phyloP scores from a whole-genome alignment of 1,284 basidiomycete genomes.

The Cryptococcus deneoformans region DNA sequence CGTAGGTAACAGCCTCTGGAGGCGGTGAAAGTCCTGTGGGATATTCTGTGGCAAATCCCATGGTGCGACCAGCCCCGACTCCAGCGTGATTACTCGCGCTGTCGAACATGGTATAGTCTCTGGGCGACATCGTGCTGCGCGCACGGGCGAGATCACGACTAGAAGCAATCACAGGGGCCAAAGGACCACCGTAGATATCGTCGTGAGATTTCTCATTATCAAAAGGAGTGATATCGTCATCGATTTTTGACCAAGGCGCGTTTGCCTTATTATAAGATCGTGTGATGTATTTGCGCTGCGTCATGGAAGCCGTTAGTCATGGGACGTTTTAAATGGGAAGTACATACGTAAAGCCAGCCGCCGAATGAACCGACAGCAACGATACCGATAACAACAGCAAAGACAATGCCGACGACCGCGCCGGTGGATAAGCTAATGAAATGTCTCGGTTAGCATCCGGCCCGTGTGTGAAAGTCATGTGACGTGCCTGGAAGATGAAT shows the following conservation, averaged over 20 bases:
- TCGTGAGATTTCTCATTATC: slow-evolving; percentile 13
- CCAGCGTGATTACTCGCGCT: slow-evolving; percentile 31
- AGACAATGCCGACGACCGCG: slow-evolving; percentile 28
- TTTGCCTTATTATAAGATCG: slow-evolving; percentile 22
- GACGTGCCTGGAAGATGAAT: slow-evolving; percentile 6
- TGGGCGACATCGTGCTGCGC: slow-evolving; percentile 24
- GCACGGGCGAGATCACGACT: slow-evolving; percentile 32
- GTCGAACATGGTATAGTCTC: slow-evolving; percentile 13
- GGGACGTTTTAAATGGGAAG: neutral
- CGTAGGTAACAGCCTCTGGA: slow-evolving; percentile 12
- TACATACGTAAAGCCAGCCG: slow-evolving; percentile 31
- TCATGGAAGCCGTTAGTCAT: neutral
- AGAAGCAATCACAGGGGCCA: slow-evolving; percentile 34
- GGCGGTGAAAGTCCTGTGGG: slow-evolving; percentile 8
- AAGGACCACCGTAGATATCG: slow-evolving; percentile 28
- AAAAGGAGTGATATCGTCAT: slow-evolving; percentile 44
- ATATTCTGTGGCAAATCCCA: slow-evolving; percentile 13
- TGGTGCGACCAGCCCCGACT: slow-evolving; percentile 20
- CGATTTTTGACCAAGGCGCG: slow-evolving; percentile 37
- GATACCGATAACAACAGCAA: slow-evolving; percentile 29
- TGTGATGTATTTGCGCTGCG: slow-evolving; percentile 25
- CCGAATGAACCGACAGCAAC: slow-evolving; percentile 27
- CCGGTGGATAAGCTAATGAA: slow-evolving; percentile 26
- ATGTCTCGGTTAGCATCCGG: neutral
- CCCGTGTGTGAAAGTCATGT: neutral